Base-by-base conservation (phyloP, 352 stramenopile genomes). In the Phytophthora pisi region DNA sequence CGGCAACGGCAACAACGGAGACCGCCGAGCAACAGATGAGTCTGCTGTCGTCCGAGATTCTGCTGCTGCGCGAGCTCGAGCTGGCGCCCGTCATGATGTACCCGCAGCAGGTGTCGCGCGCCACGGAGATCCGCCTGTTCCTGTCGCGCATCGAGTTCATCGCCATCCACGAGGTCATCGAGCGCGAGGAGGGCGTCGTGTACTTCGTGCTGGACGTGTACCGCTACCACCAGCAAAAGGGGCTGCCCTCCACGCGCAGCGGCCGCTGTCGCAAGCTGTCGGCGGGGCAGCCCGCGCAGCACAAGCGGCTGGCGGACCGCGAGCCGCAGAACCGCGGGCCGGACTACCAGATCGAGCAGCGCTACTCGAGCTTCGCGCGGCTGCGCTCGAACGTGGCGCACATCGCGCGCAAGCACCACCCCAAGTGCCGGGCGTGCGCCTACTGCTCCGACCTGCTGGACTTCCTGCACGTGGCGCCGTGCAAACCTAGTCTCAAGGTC, bases 151-250 rank as follows among this genome's bases (percentile, higher is more conserved):
- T 91, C 40, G 83, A 91, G 69, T 76, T 49, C 52, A 75, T 91
- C 26, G 64, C 72, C 46, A 90, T 91, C 58, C 80, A 77, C 58
- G 72, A 81, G 26, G 63, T 88, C 6, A 62, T 81, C 23, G 66
- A 77, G 49, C 67, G 72, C 10, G 79, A 91, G 7, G 83, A 89
- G 54, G 61, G 61, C 47, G 58, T 80, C 47, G 49, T 84, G 7
- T 86, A 88, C 67, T 91, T 86, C 51, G 64, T 91, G 6, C 55
- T 91, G 47, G 79, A 88, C 53, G 69, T 91, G 43, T 90, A 86
- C 54, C 74, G 70, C 36, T 87, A 80, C 60, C 75, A 78, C 24
- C 75, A 83, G 57, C 78, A 86, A 69, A 86, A 81, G 61, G 77
- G 77, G 4, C 54, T 86, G 20, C 77, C 83, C 0, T 86, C 70